Conservation (phyloP, 768 basidiomycete species). For the Phylloporus arenicola region DNA sequence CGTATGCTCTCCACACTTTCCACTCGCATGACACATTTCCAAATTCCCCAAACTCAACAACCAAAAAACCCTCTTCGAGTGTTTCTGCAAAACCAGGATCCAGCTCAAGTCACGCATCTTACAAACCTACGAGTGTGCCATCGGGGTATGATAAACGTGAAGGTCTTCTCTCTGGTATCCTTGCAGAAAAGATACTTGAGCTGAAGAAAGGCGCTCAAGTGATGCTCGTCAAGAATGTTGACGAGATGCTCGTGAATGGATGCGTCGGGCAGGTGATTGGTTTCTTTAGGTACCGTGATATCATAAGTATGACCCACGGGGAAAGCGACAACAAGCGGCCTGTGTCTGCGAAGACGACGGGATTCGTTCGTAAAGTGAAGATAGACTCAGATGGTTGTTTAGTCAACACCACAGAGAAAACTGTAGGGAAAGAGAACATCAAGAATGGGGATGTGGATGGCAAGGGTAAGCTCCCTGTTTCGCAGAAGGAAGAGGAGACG, state of each 20-base stretch:
- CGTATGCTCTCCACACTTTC: constrained; percentile 40
- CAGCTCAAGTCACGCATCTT: constrained; percentile 22
- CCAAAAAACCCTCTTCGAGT: constrained; percentile 3
- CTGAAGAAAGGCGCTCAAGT: constrained; percentile 61
- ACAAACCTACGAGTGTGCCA: constrained; percentile 19
- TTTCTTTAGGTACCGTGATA: constrained; percentile 35
- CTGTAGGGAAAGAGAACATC: constrained; percentile 33
- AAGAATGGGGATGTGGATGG: constrained; percentile 14
- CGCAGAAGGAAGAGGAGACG: constrained; percentile 35
- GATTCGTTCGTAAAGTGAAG: constrained; percentile 32
- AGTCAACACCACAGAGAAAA: constrained; percentile 1
- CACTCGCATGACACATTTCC: constrained; percentile 46
- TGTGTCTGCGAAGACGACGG: constrained; percentile 25
- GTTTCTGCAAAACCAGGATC: background rate
- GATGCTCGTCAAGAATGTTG: constrained; percentile 70
- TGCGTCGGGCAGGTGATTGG: constrained; percentile 57
- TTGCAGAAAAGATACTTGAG: constrained; percentile 50
- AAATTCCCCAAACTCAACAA: background rate
- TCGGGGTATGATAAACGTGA: constrained; percentile 35
- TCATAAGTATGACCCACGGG: constrained; percentile 11
- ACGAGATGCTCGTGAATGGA: constrained; percentile 60
- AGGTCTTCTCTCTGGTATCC: constrained; percentile 55
- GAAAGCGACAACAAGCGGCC: constrained; percentile 25
- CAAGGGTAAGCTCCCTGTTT: constrained; percentile 23
- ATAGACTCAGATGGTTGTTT: constrained; percentile 27